These are phyloP conservation scores for Diutina scorzettiae DNA, from an alignment of 1,139 yeast species.

Conservation along the genomic window DNA sequence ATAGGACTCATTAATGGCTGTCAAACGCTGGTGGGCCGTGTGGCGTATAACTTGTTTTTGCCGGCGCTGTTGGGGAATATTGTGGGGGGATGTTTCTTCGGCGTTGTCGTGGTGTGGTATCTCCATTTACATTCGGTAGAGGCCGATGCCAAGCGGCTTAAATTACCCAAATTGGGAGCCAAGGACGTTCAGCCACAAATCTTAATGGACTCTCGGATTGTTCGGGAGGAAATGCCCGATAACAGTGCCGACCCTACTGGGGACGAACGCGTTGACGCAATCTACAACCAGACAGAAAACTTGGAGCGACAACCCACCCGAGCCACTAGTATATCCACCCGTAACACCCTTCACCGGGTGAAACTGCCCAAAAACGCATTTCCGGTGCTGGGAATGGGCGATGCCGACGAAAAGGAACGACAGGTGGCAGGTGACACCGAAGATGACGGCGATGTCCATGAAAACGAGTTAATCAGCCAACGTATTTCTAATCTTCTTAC, in stretches of 20 bases:
- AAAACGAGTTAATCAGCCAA: neutral
- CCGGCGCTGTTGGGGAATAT: slow-evolving; percentile 64
- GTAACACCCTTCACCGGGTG: slow-evolving; percentile 9
- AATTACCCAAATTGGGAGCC: slow-evolving; percentile 55
- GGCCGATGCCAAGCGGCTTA: slow-evolving; percentile 44
- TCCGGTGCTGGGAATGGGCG: slow-evolving; percentile 71
- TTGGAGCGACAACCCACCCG: neutral
- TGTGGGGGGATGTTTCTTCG: slow-evolving; percentile 58
- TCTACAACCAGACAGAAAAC: neutral
- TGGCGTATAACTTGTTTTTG: slow-evolving; percentile 58
- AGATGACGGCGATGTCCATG: slow-evolving; percentile 5
- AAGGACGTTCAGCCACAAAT: slow-evolving; percentile 73
- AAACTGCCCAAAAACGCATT: slow-evolving; percentile 67
- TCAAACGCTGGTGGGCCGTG: slow-evolving; percentile 45
- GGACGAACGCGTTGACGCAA: neutral
- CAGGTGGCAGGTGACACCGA: slow-evolving; percentile 34
- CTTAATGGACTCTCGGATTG: slow-evolving; percentile 66
- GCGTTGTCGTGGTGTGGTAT: slow-evolving; percentile 53
- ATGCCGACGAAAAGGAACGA: slow-evolving; percentile 41
- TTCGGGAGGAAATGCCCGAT: slow-evolving; percentile 21
- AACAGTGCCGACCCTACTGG: neutral
- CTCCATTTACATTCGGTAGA: slow-evolving; percentile 61
- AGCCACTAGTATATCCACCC: slow-evolving; percentile 7
- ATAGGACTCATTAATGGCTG: slow-evolving; percentile 60
- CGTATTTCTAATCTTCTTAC: neutral